Evolutionary conservation across 2,329 filamentous ascomycete genomes (phyloP), one percentile per base, ranked within the genome.

Genomic region (Aureobasidium vineae): DNA sequence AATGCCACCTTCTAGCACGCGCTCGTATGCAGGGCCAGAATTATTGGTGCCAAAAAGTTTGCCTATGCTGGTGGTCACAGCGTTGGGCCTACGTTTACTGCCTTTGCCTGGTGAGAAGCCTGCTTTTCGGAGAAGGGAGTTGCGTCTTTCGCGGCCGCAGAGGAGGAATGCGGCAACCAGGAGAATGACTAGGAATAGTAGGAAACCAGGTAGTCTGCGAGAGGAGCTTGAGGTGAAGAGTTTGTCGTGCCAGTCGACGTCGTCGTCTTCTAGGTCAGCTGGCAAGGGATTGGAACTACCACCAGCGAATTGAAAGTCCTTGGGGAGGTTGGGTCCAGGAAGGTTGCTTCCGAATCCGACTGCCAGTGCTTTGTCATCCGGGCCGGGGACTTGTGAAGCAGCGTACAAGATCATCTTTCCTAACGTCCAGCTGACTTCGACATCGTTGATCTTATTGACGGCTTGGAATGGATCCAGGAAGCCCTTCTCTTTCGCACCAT

Each of bases 351-450:
- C 95, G 74, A 98, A 98, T 0, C 95, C 95, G 11, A 99, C 95
- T 0, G 93, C 91, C 1, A 93, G 80, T 19, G 83, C 81, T 49
- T 84, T 79, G 3, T 53, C 47, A 21, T 69, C 69, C 1, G 81
- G 83, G 0, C 91, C 85, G 1, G 90, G 88, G 6, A 99, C 84
- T 75, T 97, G 92, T 3, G 92, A 95, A 0, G 94, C 88, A 5
- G 95, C 95, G 72, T 98, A 98, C 5, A 99, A 85, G 7, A 99
- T 86, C 85, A 98, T 97, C 75, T 97, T 97, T 1, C 95, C 95
- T 5, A 99, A 81, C 0, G 95, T 98, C 95, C 95, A 99, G 80
- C 91, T 96, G 21, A 99, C 89, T 80, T 99, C 96, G 7, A 92
- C 89, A 21, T 88, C 90, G 71, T 92, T 87, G 71, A 99, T 93